Conservation (phyloP, 139 green algal species). For the Picochlorum sp. region DNA sequence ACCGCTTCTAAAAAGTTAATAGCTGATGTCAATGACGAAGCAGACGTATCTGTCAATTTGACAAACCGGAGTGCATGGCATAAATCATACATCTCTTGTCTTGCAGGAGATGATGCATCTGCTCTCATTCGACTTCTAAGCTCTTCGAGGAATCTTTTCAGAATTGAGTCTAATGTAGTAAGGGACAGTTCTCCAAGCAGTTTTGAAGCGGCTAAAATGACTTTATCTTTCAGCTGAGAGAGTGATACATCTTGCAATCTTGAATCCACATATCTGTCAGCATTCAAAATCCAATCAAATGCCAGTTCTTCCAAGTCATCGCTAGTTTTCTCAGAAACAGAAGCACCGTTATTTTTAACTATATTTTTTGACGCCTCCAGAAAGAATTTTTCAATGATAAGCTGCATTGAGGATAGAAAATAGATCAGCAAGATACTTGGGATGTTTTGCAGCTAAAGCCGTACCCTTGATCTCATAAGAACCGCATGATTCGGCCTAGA, state of each 20-base stretch:
- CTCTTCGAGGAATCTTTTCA: constrained; percentile 26
- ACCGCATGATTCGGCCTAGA: background rate
- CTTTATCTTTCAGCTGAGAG: constrained; percentile 16
- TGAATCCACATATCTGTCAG: constrained; percentile 40
- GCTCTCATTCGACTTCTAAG: constrained; percentile 40
- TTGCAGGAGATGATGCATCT: constrained; percentile 20
- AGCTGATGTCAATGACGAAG: constrained; percentile 31
- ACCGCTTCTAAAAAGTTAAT: constrained; percentile 46
- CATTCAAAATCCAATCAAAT: constrained; percentile 55
- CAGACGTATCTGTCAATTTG: constrained; percentile 24
- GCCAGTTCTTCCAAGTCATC: constrained; percentile 33
- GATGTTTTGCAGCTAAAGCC: background rate
- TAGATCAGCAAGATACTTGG: background rate
- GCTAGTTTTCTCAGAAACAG: constrained; percentile 22
- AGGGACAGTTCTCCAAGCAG: constrained; percentile 29
- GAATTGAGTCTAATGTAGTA: constrained; percentile 23
- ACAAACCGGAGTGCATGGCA: constrained; percentile 37
- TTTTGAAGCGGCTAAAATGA: constrained; percentile 13
- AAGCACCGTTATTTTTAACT: constrained; percentile 20
- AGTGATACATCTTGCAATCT: constrained; percentile 14
- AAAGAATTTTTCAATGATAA: constrained; percentile 55
- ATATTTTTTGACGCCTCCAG: constrained; percentile 49
- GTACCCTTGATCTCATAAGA: background rate
- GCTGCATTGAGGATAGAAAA: background rate
- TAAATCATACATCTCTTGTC: constrained; percentile 29